Evolutionary conservation across 2,329 filamentous ascomycete species (phyloP).

Genomic region (Diaporthe capsici): DNA sequence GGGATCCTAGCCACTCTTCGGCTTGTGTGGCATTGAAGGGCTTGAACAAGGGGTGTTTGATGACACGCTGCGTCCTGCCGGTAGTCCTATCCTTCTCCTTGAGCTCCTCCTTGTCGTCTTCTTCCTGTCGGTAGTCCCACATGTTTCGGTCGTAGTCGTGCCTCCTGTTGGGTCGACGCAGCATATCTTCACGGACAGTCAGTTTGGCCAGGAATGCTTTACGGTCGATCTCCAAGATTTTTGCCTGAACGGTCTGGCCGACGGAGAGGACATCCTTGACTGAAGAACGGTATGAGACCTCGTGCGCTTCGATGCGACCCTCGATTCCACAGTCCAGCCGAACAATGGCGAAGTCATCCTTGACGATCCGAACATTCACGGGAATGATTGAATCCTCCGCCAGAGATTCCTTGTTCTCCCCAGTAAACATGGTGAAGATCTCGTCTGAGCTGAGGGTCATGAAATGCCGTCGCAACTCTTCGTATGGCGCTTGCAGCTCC

Average conservation of each 20-base stretch:
- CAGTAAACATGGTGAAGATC: conserved; percentile 96
- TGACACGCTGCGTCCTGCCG: conserved; percentile 90
- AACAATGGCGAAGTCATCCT: conserved; percentile 92
- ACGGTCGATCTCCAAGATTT: conserved; percentile 88
- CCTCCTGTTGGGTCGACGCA: conserved; percentile 80
- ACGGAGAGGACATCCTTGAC: conserved; percentile 81
- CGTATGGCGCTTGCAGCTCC: conserved; percentile 92
- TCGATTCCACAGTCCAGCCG: conserved; percentile 96
- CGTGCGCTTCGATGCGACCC: conserved; percentile 85
- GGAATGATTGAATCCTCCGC: conserved; percentile 93
- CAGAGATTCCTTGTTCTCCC: conserved; percentile 88
- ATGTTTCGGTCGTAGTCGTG: conserved; percentile 82
- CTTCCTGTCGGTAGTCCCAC: conserved; percentile 90
- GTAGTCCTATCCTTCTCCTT: conserved; percentile 89
- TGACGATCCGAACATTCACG: conserved; percentile 88
- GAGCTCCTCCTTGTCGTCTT: conserved; percentile 84
- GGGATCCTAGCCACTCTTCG: conserved; percentile 91
- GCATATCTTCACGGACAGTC: conserved; percentile 84
- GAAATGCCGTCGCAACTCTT: conserved; percentile 90
- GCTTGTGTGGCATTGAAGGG: conserved; percentile 94
- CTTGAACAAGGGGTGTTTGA: conserved; percentile 97
- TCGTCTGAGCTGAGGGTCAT: conserved; percentile 78
- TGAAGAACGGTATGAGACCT: conserved; percentile 81
- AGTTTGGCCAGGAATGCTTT: conserved; percentile 88
- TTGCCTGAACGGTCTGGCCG: conserved; percentile 89